phyloP scores from a whole-genome alignment of 306 rosid genomes.

The Pyrus communis region DNA sequence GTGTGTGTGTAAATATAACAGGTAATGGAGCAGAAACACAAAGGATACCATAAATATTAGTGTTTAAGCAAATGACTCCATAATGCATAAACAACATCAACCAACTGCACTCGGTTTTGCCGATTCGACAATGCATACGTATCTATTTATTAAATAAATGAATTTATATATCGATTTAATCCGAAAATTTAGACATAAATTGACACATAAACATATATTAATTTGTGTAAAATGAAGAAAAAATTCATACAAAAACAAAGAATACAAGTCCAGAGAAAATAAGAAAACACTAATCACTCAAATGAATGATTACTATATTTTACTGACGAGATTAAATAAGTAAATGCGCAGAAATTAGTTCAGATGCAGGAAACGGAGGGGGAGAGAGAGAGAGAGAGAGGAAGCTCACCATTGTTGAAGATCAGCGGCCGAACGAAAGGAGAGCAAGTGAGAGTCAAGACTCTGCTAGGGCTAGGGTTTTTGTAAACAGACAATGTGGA shows the following conservation, averaged over 20 bases:
- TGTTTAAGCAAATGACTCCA: background rate
- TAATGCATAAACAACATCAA: background rate
- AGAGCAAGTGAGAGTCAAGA: background rate
- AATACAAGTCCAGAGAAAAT: background rate
- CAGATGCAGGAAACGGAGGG: background rate
- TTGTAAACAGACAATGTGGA: background rate
- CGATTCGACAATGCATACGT: background rate
- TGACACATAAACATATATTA: background rate
- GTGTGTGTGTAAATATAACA: background rate
- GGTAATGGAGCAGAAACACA: background rate
- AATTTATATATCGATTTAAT: background rate
- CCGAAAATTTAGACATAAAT: background rate
- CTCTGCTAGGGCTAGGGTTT: conserved; percentile 1
- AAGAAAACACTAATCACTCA: background rate
- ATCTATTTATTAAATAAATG: background rate
- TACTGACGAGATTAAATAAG: background rate
- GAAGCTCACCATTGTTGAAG: conserved; percentile 3
- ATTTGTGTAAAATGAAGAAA: too few relatives aligned
- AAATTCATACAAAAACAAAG: background rate
- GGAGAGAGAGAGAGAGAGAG: background rate
- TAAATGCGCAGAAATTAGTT: background rate
- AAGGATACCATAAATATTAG: background rate
- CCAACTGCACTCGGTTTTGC: too few relatives aligned
- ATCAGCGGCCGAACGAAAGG: background rate
- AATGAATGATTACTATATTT: background rate